These are phyloP conservation scores for Filosporella fistucella DNA, from an alignment of 495 filamentous ascomycete genomes.

Conservation along the genomic window DNA sequence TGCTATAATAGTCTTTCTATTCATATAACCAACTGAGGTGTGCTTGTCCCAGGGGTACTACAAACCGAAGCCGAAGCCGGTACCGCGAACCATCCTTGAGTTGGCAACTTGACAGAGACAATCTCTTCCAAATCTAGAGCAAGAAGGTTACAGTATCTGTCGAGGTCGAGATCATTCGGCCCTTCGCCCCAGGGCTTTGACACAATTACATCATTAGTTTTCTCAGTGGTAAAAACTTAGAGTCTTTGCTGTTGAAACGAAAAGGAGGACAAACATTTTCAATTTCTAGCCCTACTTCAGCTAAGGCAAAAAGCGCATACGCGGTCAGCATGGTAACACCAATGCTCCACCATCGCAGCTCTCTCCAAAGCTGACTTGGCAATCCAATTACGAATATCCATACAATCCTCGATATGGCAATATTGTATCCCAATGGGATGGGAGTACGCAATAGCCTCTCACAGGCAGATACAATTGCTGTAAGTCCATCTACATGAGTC, in stretches of 20 bases:
- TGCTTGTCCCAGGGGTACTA: background rate
- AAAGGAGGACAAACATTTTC: constrained; percentile 18
- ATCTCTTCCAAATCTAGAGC: constrained; percentile 25
- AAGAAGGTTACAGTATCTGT: constrained; percentile 23
- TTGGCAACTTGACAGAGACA: background rate
- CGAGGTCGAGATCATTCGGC: constrained; percentile 26
- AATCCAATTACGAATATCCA: constrained; percentile 26
- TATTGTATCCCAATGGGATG: constrained; percentile 27
- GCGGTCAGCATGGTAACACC: constrained; percentile 24
- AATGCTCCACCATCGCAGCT: constrained; percentile 24
- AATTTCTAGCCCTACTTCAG: constrained; percentile 27
- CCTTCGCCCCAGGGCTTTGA: constrained; percentile 25
- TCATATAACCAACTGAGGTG: no score
- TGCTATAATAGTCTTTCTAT: no score
- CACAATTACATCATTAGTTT: background rate
- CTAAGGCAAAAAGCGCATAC: constrained; percentile 25
- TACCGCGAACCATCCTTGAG: background rate
- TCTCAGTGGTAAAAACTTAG: constrained; percentile 6
- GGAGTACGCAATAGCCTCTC: constrained; percentile 25
- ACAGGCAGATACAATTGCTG: constrained; percentile 21
- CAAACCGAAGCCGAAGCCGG: background rate
- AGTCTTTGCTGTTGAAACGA: background rate
- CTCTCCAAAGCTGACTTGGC: constrained; percentile 24
- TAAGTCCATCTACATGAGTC: constrained; percentile 25
- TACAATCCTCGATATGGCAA: constrained; percentile 25